Conservation (phyloP, 768 basidiomycete genomes). For the Cystobasidium ongulense region DNA sequence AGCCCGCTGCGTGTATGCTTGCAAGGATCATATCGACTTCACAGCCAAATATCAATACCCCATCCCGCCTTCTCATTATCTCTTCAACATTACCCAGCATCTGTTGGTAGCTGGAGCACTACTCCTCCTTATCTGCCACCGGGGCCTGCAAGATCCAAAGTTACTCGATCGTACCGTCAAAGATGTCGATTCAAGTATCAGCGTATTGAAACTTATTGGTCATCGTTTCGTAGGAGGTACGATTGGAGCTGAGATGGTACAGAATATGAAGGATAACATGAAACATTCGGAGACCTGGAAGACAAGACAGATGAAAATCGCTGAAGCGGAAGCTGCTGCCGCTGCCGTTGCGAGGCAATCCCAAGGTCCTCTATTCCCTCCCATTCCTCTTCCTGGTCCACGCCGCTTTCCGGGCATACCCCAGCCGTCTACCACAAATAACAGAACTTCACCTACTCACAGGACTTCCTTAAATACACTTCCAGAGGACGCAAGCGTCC, state of each 20-base stretch:
- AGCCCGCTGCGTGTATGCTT: constrained; percentile 18
- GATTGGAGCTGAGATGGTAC: neutral
- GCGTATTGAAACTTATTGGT: neutral
- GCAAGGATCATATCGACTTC: constrained; percentile 15
- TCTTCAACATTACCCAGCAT: constrained; percentile 19
- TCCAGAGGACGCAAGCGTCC: neutral
- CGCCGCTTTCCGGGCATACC: neutral
- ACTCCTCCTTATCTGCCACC: constrained; percentile 17
- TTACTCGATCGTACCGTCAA: neutral
- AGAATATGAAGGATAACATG: constrained; percentile 14
- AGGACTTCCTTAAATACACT: neutral
- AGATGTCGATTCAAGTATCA: constrained; percentile 6
- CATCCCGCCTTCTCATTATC: constrained; percentile 7
- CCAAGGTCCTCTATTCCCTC: neutral
- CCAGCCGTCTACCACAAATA: neutral
- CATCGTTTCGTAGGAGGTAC: constrained; percentile 10
- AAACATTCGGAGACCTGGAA: constrained; percentile 6
- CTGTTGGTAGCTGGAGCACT: constrained; percentile 21
- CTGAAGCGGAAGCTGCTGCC: neutral
- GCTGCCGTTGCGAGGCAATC: neutral
- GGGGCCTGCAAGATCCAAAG: neutral
- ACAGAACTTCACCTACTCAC: neutral
- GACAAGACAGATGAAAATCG: neutral
- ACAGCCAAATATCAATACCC: neutral
- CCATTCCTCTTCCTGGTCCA: neutral